These are phyloP conservation scores for Lactarius akahatsu DNA, from an alignment of 768 basidiomycete genomes.

Conservation along the genomic window DNA sequence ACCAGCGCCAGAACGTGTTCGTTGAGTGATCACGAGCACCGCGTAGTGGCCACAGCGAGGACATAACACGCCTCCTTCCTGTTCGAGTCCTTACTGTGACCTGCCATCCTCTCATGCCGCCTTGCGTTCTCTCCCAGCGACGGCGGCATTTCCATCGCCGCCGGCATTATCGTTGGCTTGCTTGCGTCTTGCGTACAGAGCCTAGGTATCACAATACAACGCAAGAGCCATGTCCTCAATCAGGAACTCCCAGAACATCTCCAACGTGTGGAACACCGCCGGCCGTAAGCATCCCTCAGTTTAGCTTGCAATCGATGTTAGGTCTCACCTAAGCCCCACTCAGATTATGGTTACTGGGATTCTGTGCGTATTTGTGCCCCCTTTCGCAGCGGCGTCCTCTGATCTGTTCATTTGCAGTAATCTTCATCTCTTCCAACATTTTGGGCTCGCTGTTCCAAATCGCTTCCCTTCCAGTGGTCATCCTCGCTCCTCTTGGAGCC, in stretches of 20 bases:
- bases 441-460: slow-evolving; percentile 90
- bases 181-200: slow-evolving; percentile 87
- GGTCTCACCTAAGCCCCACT: neutral
- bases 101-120: slow-evolving; percentile 30
- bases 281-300: slow-evolving; percentile 58
- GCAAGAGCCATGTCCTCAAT: slow-evolving; percentile 89
- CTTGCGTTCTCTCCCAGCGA: slow-evolving; percentile 29
- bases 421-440: slow-evolving; percentile 88
- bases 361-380: slow-evolving; percentile 43
- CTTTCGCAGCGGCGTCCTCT: slow-evolving; percentile 10
- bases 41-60: neutral
- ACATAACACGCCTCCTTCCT: neutral
- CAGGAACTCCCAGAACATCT: slow-evolving; percentile 63
- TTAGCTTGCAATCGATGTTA: slow-evolving; percentile 15
- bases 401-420: slow-evolving; percentile 36
- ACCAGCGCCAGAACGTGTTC: neutral
- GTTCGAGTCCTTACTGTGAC: neutral
- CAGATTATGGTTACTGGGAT: slow-evolving; percentile 86
- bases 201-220: slow-evolving; percentile 86
- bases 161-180: slow-evolving; percentile 59
- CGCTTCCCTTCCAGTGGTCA: slow-evolving; percentile 89
- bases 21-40: neutral
- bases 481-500: slow-evolving; percentile 90
- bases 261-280: slow-evolving; percentile 67
- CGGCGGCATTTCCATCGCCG: slow-evolving; percentile 41